phyloP scores from a whole-genome alignment of 2,329 filamentous ascomycete species.

The Monosporascus sp. region DNA sequence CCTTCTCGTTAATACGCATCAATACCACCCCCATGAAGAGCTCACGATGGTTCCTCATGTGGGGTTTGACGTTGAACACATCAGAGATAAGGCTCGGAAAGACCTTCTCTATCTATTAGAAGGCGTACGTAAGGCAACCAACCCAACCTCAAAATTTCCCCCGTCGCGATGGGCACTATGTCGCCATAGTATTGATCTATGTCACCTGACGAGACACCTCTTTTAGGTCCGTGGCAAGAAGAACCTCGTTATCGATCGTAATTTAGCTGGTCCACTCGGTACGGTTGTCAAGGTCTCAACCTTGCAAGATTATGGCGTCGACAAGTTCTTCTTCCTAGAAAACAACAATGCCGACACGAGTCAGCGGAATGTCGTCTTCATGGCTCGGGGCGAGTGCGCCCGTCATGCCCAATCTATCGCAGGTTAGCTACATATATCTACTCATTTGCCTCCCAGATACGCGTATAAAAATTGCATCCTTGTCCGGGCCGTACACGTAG shows the following conservation, averaged over 20 bases:
- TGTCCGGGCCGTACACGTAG: background rate
- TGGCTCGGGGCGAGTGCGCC: constrained; percentile 84
- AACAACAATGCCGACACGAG: constrained; percentile 92
- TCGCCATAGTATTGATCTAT: constrained; percentile 2
- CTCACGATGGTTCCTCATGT: constrained; percentile 63
- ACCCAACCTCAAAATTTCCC: constrained; percentile 7
- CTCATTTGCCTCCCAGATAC: constrained; percentile 2
- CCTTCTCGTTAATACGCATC: constrained; percentile 5
- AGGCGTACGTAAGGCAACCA: constrained; percentile 65
- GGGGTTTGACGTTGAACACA: constrained; percentile 69
- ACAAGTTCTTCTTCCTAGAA: constrained; percentile 95
- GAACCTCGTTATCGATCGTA: constrained; percentile 90
- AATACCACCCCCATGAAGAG: constrained; percentile 40
- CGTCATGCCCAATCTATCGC: constrained; percentile 80
- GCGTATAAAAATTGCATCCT: background rate
- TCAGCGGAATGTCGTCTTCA: constrained; percentile 91
- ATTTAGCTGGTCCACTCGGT: constrained; percentile 82
- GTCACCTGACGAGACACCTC: constrained; percentile 11
- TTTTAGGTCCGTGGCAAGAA: constrained; percentile 93
- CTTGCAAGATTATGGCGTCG: constrained; percentile 93
- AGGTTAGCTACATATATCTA: constrained; percentile 53
- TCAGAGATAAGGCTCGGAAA: constrained; percentile 77
- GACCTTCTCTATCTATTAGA: constrained; percentile 89
- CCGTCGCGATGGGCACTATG: background rate
- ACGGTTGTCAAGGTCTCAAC: constrained; percentile 93